Evolutionary conservation across 2,329 filamentous ascomycete species (phyloP), one percentile per base, ranked within the genome.

Genomic region (Cercospora sp.): DNA sequence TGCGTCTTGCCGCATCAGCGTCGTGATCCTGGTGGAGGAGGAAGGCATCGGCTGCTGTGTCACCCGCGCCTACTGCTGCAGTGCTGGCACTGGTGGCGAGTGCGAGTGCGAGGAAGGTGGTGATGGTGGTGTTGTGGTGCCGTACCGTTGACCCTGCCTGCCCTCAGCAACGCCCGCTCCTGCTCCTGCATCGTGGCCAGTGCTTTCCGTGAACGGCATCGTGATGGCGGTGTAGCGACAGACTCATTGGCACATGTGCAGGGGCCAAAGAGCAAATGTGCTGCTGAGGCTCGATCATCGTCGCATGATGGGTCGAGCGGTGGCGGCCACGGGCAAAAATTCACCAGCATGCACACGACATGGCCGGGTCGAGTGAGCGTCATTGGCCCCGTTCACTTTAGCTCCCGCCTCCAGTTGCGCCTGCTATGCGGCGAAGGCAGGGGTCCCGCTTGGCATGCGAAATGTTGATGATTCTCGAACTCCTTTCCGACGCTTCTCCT

Each of bases 141-240:
- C 63, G 45, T 65, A 61, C 57, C 63, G 63, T 53, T 63, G 57
- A 49, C 45, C 43, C 53, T 66, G 68, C 64, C 60, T 67, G 51
- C 69, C 66, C 37, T 65, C 61, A 49, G 40, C 49, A 28, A 59
- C 28, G 37, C 26, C 49, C 28, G 64, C 49, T 63, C 64, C 71
- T 60, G 66, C 66, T 34, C 12, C 24, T 34, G 55, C 64, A 43
- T 67, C 61, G 60, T 40, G 69, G 71, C 61, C 69, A 62, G 58
- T 69, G 66, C 65, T 73, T 71, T 68, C 71, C 73, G 71, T 74
- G 70, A 69, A 73, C 62, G 30, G 62, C 62, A 64, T 45, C 26
- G 18, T 32, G 45, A 55, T 26, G 30, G 16, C 16, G 18, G 49
- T 34, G 51, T 51, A 58, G 51, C 62, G 55, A 55, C 16, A 43